A percentile compares a stretch with the other conserved stretches of the same genome.
phyloP scores from a whole-genome alignment of 495 filamentous ascomycete genomes.

The Barbatosphaeria neglecta region DNA sequence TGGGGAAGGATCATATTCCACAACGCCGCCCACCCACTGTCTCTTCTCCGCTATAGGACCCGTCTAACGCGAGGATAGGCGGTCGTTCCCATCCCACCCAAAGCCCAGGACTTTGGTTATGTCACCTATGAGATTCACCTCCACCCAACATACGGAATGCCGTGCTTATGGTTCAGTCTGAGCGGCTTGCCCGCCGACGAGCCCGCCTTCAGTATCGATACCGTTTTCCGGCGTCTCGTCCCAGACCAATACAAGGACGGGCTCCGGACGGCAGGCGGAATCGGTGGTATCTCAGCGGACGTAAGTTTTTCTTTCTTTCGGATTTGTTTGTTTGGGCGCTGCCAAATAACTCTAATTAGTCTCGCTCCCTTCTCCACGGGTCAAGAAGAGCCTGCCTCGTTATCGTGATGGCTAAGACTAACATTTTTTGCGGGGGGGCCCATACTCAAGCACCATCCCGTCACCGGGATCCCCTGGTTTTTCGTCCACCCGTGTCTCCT shows the following conservation, averaged over 20 bases:
- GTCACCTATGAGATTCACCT: constrained; percentile 51
- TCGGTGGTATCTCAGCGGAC: constrained; percentile 67
- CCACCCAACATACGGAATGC: constrained; percentile 45
- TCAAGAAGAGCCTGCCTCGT: constrained; percentile 12
- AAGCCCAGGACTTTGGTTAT: constrained; percentile 21
- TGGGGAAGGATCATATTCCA: not conserved
- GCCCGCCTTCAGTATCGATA: constrained; percentile 41
- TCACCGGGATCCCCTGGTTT: constrained; percentile 59
- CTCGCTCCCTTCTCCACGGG: constrained; percentile 22
- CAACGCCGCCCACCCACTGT: not conserved
- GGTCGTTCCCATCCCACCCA: constrained; percentile 8
- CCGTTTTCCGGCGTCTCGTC: constrained; percentile 58
- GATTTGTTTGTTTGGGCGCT: too few species aligned
- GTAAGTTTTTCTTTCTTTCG: too few species aligned
- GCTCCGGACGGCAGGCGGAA: constrained; percentile 47
- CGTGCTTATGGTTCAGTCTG: constrained; percentile 47
- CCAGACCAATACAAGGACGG: constrained; percentile 47
- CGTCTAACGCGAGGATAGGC: not conserved
- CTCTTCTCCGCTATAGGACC: not conserved
- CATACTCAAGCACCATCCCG: constrained; percentile 79
- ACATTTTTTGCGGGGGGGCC: constrained; percentile 19
- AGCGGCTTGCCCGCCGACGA: constrained; percentile 32
- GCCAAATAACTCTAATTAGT: constrained; percentile 32
- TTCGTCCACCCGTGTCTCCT: constrained; percentile 82
- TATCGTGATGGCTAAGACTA: constrained; percentile 34